Conservation (phyloP, 441 rosid species). For the Erodium texanum region DNA sequence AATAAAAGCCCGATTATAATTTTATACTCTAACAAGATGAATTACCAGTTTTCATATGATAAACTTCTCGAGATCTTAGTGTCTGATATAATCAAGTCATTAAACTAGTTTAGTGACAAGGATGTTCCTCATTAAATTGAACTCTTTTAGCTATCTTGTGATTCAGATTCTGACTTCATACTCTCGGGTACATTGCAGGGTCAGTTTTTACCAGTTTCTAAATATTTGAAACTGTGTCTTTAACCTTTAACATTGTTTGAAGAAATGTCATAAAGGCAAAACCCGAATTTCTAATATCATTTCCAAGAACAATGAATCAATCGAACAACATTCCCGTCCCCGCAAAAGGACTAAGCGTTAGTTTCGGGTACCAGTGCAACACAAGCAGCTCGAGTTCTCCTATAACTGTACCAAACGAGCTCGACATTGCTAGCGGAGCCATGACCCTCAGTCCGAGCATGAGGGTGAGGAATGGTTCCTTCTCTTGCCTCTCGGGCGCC, state of each 20-base stretch:
- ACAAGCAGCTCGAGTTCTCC: constrained; percentile 21
- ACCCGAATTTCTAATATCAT: not conserved
- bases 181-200: not conserved
- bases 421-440: constrained; percentile 19
- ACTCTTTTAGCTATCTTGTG: not conserved
- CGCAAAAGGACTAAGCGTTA: constrained; percentile 66
- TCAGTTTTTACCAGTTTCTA: not conserved
- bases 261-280: not conserved
- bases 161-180: not conserved
- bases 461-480: constrained; percentile 49
- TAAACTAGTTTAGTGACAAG: not conserved
- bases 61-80: not conserved
- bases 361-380: constrained; percentile 83
- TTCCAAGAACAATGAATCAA: not conserved
- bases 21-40: not conserved
- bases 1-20: too few species aligned
- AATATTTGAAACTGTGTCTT: constrained; percentile 6
- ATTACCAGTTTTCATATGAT: not conserved
- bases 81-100: too few species aligned
- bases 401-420: constrained; percentile 23
- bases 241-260: not conserved
- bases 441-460: constrained; percentile 28
- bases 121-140: not conserved
- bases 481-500: constrained; percentile 84
- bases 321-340: constrained; percentile 10